Evolutionary conservation across 768 basidiomycete genomes (phyloP), one percentile per base, ranked within the genome.

Genomic region (Hysterangium stoloniferum): DNA sequence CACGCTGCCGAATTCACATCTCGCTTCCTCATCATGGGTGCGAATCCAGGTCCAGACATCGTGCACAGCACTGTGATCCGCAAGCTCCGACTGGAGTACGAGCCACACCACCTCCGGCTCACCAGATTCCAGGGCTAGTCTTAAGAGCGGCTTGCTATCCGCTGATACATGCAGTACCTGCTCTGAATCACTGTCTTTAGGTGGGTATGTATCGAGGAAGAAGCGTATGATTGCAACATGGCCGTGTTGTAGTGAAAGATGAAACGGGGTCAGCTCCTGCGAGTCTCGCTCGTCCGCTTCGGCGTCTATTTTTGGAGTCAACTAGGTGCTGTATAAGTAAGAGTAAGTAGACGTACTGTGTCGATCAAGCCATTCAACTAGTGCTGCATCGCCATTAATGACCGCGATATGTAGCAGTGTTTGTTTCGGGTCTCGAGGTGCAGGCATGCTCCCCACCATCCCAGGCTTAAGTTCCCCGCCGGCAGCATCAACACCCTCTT

Each of bases 351-450:
- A 65, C 79, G 57, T 58, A 86, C 86, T 78, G 61, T 88, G 85
- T 4, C 75, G 70, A 64, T 82, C 76, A 11, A 89, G 74, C 84
- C 85, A 88, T 57, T 76, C 63, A 6, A 84, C 71, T 47, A 89
- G 64, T 19, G 73, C 75, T 6, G 65, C 56, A 64, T 87, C 74
- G 8, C 79, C 81, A 48, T 71, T 67, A 48, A 62, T 65, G 2
- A 75, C 71, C 45, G 77, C 80, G 51, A 90, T 83, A 58, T 88
- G 86, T 48, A 82, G 63, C 9, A 90, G 67, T 33, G 84, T 84
- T 65, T 88, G 80, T 55, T 68, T 66, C n/a, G 69, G 70, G 64
- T 86, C 84, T 52, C 69, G 57, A 9, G 78, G 77, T 9, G 33
- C 54, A 53, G 71, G 63, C 40, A 78, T 71, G 57, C 79, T 79